A percentile compares a stretch with the other conserved stretches of the same genome.
phyloP scores from a whole-genome alignment of 1,284 basidiomycete species.

The Leccinum solheimii region DNA sequence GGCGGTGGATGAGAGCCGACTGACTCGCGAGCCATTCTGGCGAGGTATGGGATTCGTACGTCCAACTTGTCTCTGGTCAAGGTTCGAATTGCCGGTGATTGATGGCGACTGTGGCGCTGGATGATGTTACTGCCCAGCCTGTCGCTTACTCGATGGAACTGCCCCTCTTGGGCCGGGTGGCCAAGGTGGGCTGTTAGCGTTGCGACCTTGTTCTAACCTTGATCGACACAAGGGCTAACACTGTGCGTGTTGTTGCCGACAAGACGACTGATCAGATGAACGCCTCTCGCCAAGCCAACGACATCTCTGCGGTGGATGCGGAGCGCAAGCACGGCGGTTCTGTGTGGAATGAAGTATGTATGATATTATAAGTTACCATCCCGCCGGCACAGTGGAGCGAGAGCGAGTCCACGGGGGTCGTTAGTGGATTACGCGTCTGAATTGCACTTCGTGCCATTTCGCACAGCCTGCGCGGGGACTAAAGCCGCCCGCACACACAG shows the following conservation, averaged over 20 bases:
- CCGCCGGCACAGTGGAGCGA: not conserved
- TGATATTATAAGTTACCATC: not conserved
- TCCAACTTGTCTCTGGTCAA: not conserved
- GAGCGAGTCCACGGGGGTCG: slow-evolving; percentile 4
- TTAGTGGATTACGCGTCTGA: slow-evolving; percentile 2
- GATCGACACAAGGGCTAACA: slow-evolving; percentile 7
- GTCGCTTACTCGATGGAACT: slow-evolving; percentile 15
- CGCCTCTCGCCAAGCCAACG: not conserved
- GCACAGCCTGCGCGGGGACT: slow-evolving; percentile 27
- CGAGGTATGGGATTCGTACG: slow-evolving; percentile 1
- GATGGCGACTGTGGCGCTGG: slow-evolving; percentile 27
- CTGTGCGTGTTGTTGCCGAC: slow-evolving; percentile 13
- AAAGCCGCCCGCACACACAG: slow-evolving; percentile 25
- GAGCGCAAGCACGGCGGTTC: not conserved
- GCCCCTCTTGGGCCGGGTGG: slow-evolving; percentile 17
- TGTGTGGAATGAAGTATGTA: not conserved
- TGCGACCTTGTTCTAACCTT: slow-evolving; percentile 32
- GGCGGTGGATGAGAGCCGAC: slow-evolving; percentile 5
- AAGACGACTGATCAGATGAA: slow-evolving; percentile 9
- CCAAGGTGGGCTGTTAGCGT: slow-evolving; percentile 28
- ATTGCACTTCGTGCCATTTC: not conserved
- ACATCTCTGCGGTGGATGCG: not conserved
- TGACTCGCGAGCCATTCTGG: slow-evolving; percentile 2
- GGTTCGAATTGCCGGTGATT: slow-evolving; percentile 10
- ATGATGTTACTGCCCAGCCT: slow-evolving; percentile 25